Conservation (phyloP, 148 eudicot genomes). For the Chenopodium berlandieri region DNA sequence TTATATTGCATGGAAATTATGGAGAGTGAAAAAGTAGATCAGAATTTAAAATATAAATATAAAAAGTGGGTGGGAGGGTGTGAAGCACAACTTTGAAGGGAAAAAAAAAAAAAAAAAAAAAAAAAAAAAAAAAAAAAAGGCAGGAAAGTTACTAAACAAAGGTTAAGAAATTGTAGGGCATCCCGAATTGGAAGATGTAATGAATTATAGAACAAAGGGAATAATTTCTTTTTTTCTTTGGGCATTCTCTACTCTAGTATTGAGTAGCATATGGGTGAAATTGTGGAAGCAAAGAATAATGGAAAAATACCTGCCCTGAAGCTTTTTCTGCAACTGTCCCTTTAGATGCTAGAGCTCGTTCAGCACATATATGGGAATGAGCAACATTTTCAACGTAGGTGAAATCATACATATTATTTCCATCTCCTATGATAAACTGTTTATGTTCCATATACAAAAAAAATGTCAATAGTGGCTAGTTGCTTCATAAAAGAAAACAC, state of each 20-base stretch:
- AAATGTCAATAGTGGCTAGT: neutral
- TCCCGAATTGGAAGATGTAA: neutral
- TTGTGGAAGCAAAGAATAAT: neutral
- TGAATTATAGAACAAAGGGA: neutral
- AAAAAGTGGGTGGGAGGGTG: neutral
- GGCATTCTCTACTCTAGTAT: neutral
- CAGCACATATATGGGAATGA: slow-evolving; percentile 99
- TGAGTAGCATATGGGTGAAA: neutral
- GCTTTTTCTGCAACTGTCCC: slow-evolving; percentile 73
- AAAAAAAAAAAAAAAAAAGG: neutral
- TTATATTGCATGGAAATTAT: neutral
- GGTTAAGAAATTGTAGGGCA: neutral
- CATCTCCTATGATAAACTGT: slow-evolving; percentile 90
- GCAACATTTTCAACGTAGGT: slow-evolving; percentile 98
- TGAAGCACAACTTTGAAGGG: neutral
- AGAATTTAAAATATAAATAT: no score
- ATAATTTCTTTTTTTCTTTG: neutral
- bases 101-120: no score
- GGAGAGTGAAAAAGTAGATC: neutral
- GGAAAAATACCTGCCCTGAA: slow-evolving; percentile 74
- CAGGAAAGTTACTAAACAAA: neutral
- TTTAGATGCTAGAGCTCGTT: slow-evolving; percentile 88
- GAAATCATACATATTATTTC: slow-evolving; percentile 92
- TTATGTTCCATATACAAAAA: neutral
- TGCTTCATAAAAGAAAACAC: neutral